phyloP scores from a whole-genome alignment of 257 asterid genomes.

The Solanum commersonii region DNA sequence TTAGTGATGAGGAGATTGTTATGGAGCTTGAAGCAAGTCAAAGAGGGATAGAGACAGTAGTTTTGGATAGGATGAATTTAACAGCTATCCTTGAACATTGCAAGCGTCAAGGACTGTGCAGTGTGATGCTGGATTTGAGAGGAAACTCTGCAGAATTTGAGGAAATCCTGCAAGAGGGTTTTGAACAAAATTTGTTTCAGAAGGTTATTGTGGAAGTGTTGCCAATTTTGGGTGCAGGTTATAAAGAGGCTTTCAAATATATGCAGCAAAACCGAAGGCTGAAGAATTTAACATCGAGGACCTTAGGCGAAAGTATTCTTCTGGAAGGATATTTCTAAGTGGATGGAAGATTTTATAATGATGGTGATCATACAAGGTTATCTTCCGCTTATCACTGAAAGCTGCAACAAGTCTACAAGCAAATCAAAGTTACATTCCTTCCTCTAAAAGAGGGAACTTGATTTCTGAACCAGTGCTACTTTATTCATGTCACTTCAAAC shows the following conservation, averaged over 20 bases:
- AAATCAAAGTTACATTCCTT: background rate
- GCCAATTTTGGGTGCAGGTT: constrained; percentile 45
- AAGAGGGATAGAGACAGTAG: constrained; percentile 37
- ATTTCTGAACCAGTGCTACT: background rate
- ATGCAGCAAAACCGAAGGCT: constrained; percentile 17
- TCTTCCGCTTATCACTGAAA: background rate
- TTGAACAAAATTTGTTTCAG: constrained; percentile 51
- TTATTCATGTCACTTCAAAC: background rate
- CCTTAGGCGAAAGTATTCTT: constrained; percentile 42
- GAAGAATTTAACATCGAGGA: constrained; percentile 42
- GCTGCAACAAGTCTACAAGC: background rate
- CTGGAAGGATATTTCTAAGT: constrained; percentile 69
- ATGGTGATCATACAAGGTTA: background rate
- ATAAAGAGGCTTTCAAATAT: constrained; percentile 3
- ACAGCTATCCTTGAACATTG: constrained; percentile 59
- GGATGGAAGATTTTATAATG: background rate
- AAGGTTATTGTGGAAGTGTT: constrained; percentile 65
- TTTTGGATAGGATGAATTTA: constrained; percentile 31
- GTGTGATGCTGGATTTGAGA: constrained; percentile 58
- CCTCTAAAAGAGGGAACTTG: background rate
- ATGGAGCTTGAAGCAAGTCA: constrained; percentile 15
- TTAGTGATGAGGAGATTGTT: constrained; percentile 24
- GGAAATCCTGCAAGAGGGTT: constrained; percentile 56
- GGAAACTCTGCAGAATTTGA: constrained; percentile 35
- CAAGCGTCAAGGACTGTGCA: constrained; percentile 56